phyloP scores from a whole-genome alignment of 202 grass and related monocot species.

The Dendrocalamus latiflorus region DNA sequence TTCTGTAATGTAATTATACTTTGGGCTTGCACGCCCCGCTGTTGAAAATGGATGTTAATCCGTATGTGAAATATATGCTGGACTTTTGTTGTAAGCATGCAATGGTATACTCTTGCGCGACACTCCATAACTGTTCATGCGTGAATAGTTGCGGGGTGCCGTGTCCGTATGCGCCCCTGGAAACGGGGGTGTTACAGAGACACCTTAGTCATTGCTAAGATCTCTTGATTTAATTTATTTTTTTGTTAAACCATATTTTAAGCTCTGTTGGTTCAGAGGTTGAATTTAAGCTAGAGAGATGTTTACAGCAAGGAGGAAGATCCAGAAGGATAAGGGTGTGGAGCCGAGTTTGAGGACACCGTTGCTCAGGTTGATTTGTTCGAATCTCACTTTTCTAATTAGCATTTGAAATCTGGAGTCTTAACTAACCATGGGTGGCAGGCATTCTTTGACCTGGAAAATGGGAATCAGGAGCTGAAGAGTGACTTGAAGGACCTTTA shows the following conservation, averaged over 20 bases:
- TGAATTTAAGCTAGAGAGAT: conserved; percentile 8
- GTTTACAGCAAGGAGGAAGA: conserved; percentile 70
- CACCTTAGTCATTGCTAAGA: neutral
- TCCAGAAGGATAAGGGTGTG: conserved; percentile 64
- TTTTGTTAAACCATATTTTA: neutral
- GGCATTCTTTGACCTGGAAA: conserved; percentile 63
- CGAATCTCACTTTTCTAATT: neutral
- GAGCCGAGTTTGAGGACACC: conserved; percentile 74
- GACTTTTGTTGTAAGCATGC: too few relatives aligned
- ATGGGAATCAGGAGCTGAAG: conserved; percentile 56
- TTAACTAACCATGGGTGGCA: neutral
- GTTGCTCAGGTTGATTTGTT: conserved; percentile 57
- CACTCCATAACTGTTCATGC: too few relatives aligned
- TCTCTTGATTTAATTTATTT: neutral
- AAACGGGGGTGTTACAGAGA: too few relatives aligned
- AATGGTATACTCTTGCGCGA: too few relatives aligned
- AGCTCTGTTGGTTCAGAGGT: too few relatives aligned
- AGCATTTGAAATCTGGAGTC: neutral
- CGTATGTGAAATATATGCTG: too few relatives aligned
- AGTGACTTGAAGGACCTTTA: conserved; percentile 63
- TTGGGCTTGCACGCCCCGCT: too few relatives aligned
- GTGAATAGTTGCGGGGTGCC: too few relatives aligned
- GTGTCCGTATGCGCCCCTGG: too few relatives aligned
- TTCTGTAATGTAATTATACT: too few relatives aligned
- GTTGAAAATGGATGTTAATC: too few relatives aligned